A percentile compares a stretch with the other conserved stretches of the same genome.
These are phyloP conservation scores for Bruguiera parviflora DNA, from an alignment of 345 rosid species.

Conservation along the genomic window DNA sequence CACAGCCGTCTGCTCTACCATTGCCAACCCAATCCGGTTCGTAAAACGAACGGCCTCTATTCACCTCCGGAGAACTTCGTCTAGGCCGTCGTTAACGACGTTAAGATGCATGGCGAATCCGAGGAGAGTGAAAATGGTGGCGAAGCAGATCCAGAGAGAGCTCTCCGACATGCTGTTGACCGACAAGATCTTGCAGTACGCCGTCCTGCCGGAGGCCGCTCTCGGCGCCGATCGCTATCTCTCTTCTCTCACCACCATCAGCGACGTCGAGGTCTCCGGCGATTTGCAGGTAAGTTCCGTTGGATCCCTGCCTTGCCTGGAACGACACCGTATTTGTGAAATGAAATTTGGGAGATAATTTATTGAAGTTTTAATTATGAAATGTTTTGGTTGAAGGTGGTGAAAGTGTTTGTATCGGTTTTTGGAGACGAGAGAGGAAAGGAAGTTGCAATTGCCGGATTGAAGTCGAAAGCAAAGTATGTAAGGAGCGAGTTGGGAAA, in stretches of 20 bases:
- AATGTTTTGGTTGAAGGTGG: conserved; percentile 45
- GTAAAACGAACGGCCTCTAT: conserved; percentile 26
- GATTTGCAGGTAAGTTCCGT: conserved; percentile 61
- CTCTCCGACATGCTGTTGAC: conserved; percentile 88
- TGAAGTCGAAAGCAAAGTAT: conserved; percentile 77
- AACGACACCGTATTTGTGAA: too few relatives aligned
- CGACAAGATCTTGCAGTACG: conserved; percentile 74
- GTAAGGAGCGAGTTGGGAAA: conserved; percentile 75
- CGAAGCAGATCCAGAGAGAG: conserved; percentile 82
- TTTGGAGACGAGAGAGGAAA: conserved; percentile 96
- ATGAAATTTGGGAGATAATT: too few relatives aligned
- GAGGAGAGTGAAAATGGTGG: conserved; percentile 86
- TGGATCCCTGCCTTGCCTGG: too few relatives aligned
- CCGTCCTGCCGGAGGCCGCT: conserved; percentile 79
- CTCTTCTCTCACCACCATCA: conserved; percentile 83
- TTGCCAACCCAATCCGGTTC: conserved; percentile 21
- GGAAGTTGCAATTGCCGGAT: conserved; percentile 79
- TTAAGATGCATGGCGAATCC: conserved; percentile 87
- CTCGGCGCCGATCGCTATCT: conserved; percentile 83
- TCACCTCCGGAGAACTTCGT: conserved; percentile 16
- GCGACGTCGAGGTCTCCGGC: conserved; percentile 75
- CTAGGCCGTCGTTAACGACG: conserved; percentile 17
- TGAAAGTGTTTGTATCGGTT: conserved; percentile 89
- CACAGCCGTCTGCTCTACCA: conserved; percentile 23
- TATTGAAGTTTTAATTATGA: too few relatives aligned